These are phyloP conservation scores for Botryosphaeria dothidea DNA, from an alignment of 2,329 filamentous ascomycete genomes.

Conservation along the genomic window DNA sequence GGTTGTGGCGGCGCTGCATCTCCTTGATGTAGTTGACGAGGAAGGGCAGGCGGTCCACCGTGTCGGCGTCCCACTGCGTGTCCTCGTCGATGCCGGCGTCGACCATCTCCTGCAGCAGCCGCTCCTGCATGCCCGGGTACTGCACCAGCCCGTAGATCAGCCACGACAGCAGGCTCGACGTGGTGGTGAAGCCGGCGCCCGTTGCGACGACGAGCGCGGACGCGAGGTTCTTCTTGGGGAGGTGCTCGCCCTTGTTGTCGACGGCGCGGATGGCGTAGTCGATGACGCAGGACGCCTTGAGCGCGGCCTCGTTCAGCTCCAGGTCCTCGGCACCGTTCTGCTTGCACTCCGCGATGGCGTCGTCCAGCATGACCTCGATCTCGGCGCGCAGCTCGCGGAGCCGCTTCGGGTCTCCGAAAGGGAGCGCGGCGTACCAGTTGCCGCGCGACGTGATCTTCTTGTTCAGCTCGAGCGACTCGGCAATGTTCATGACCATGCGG, in stretches of 20 bases:
- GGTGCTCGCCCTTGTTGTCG: slow-evolving; percentile 56
- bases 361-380: slow-evolving; percentile 24
- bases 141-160: slow-evolving; percentile 55
- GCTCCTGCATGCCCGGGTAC: slow-evolving; percentile 59
- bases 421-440: slow-evolving; percentile 57
- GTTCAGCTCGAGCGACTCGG: slow-evolving; percentile 55
- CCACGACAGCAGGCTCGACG: slow-evolving; percentile 60
- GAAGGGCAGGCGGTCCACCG: slow-evolving; percentile 46
- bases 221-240: slow-evolving; percentile 48
- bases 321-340: slow-evolving; percentile 31
- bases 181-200: slow-evolving; percentile 63
- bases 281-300: slow-evolving; percentile 34
- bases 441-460: slow-evolving; percentile 59
- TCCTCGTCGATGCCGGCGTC: slow-evolving; percentile 37
- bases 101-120: slow-evolving; percentile 59
- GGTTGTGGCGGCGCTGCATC: slow-evolving; percentile 60
- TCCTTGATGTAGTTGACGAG: slow-evolving; percentile 63
- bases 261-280: slow-evolving; percentile 56
- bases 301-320: slow-evolving; percentile 39
- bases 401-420: slow-evolving; percentile 57
- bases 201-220: slow-evolving; percentile 52
- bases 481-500: slow-evolving; percentile 55
- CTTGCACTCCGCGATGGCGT: slow-evolving; percentile 23
- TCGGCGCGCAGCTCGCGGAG: slow-evolving; percentile 35
- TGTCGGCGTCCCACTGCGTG: slow-evolving; percentile 38